Evolutionary conservation across 139 green algal species (phyloP), one percentile per base, ranked within the genome.

Genomic region (Pleodorina starrii): DNA sequence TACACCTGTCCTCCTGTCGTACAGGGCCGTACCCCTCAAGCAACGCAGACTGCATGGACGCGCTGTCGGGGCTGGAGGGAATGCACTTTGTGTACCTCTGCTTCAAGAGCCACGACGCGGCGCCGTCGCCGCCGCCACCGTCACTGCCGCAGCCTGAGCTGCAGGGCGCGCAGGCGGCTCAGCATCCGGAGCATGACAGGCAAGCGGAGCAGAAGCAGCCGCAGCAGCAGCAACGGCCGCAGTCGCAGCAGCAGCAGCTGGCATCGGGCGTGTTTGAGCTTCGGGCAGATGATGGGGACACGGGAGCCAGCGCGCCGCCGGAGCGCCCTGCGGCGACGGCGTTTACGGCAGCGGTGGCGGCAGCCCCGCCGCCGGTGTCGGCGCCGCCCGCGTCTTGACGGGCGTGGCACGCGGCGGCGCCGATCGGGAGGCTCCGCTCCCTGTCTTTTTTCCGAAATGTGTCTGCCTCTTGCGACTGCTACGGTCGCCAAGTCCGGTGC

Each of bases 1-100:
- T n/a, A n/a, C n/a, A n/a, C n/a, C n/a, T n/a, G n/a, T n/a, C n/a
- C n/a, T n/a, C n/a, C n/a, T n/a, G n/a, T 4, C 36, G 68, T 76
- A 7, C 81, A 87, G 81, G 82, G 35, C 82, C 82, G 38, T 88
- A 88, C 66, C 82, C 82, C 44, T 63, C 82, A 43, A 79, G 29
- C 66, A 88, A 88, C 82, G 29, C 23, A 6, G 84, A 89, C 84
- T 89, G 84, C 84, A 89, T 89, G 84, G 84, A 89, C 46, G 84
- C 84, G 9, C 36, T 89, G 36, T 74, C 48, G 0, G 84, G 84
- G 5, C 50, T 89, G 69, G 84, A 81, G 35, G 84, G 69, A 35
- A 89, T 89, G 69, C 84, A 89, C 46, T 89, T 89, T 27, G 50
- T 89, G 0, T 89, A 89, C 84, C 27, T 91, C 14, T 91, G 88